Conservation (phyloP, 2,329 filamentous ascomycete genomes). For the Hyphodiscus sp. region DNA sequence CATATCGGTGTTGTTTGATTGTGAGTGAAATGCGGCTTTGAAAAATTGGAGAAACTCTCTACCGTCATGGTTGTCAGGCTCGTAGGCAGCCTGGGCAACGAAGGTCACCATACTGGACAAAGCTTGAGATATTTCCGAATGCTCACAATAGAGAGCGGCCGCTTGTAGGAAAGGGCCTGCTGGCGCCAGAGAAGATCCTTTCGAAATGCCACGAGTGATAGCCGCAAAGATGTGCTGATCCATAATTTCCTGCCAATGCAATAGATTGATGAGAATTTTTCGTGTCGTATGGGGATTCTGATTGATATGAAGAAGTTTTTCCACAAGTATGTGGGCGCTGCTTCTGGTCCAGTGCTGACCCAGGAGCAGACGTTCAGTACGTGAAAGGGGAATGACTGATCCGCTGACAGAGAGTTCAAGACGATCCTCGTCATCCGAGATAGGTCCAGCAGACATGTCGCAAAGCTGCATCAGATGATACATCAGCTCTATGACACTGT, state of each 20-base stretch:
- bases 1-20: slow-evolving; percentile 28
- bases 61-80: slow-evolving; percentile 25
- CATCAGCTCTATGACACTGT: slow-evolving; percentile 45
- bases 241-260: slow-evolving; percentile 44
- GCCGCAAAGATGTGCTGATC: slow-evolving; percentile 43
- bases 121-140: slow-evolving; percentile 17
- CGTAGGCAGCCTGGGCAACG: slow-evolving; percentile 18
- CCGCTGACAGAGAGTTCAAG: slow-evolving; percentile 29
- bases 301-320: slow-evolving; percentile 59
- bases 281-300: slow-evolving; percentile 47
- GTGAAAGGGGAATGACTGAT: slow-evolving; percentile 37
- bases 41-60: slow-evolving; percentile 29
- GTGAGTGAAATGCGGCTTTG: slow-evolving; percentile 19
- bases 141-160: slow-evolving; percentile 26
- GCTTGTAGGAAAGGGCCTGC: slow-evolving; percentile 26
- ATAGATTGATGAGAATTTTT: slow-evolving; percentile 50
- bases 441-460: slow-evolving; percentile 21
- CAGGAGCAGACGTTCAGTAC: slow-evolving; percentile 40
- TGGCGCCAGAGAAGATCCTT: slow-evolving; percentile 6
- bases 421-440: slow-evolving; percentile 38
- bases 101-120: slow-evolving; percentile 17
- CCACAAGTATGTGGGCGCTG: slow-evolving; percentile 48
- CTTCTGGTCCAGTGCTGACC: slow-evolving; percentile 36
- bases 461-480: slow-evolving; percentile 29
- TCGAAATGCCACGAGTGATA: slow-evolving; percentile 26